Conservation (phyloP, 1,284 basidiomycete genomes). For the Melampsora americana region DNA sequence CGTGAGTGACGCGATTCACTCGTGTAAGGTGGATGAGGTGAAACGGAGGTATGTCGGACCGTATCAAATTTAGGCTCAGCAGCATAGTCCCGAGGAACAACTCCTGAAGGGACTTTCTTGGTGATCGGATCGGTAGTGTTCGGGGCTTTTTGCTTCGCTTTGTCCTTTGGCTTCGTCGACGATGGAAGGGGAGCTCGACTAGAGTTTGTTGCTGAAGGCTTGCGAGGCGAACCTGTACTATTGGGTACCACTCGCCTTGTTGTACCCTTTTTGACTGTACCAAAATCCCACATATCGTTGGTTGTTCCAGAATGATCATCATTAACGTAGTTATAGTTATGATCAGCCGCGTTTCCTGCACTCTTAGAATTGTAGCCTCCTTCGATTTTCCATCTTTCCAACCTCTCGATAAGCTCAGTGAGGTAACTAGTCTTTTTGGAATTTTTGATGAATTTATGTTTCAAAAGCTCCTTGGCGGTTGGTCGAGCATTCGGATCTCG, state of each 20-base stretch:
- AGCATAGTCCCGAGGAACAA: slow-evolving; percentile 41
- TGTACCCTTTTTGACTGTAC: slow-evolving; percentile 68
- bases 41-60: slow-evolving; percentile 45
- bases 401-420: slow-evolving; percentile 89
- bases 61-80: slow-evolving; percentile 47
- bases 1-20: background rate
- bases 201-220: slow-evolving; percentile 45
- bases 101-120: slow-evolving; percentile 46
- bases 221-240: slow-evolving; percentile 20
- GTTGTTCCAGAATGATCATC: slow-evolving; percentile 65
- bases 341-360: slow-evolving; percentile 71
- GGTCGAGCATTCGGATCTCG: slow-evolving; percentile 90
- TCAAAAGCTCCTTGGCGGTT: slow-evolving; percentile 85
- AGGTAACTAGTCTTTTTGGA: slow-evolving; percentile 91
- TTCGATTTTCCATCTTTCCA: slow-evolving; percentile 84
- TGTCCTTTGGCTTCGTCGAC: slow-evolving; percentile 61
- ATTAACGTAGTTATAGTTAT: slow-evolving; percentile 61
- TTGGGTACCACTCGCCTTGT: slow-evolving; percentile 35
- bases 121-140: slow-evolving; percentile 39
- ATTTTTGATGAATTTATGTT: slow-evolving; percentile 90
- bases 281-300: slow-evolving; percentile 93
- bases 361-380: slow-evolving; percentile 52
- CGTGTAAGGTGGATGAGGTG: slow-evolving; percentile 40
- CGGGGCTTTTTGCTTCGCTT: slow-evolving; percentile 61
- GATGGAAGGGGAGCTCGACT: slow-evolving; percentile 56